Base-by-base conservation (phyloP, 768 basidiomycete genomes). In the Melanogaster broomeanus region DNA sequence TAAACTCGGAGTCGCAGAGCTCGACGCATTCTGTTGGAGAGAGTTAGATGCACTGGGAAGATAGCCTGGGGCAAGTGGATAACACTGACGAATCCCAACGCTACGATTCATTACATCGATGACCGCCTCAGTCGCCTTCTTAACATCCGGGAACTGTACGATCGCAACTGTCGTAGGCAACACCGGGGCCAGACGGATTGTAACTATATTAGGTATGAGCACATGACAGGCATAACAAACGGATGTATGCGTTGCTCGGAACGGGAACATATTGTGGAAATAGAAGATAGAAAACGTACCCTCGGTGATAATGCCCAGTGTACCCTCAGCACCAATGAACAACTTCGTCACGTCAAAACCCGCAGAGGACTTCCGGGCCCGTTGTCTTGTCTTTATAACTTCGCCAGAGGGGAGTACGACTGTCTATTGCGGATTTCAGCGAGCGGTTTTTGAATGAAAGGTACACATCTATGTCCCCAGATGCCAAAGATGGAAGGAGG, bases 271-370 rank as follows among this genome's bases (percentile, higher is more conserved):
- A 18, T 13, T 37, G 18, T 37, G 19, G 21, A 22, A n/a, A 15
- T 15, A 35, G 2, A n/a, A 30, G 27, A 33, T 10, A 39, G 42
- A 13, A 19, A 48, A 48, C 55, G 5, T 40, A 82, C 89, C 84
- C 76, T 97, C 93, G 1, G 92, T 94, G 16, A 97, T 79, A 45
- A 97, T 91, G 1, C 94, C 94, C 21, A 96, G 74, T 0, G 93
- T 89, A 3, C 84, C 83, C 53, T 84, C 82, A 0, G 90, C 90
- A 21, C 93, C 93, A 43, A 94, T 87, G 68, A 95, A 93, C 6
- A 93, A 61, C 52, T 93, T 93, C 0, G 90, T 93, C 1, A 78
- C 71, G 61, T 96, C 93, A 53, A 88, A 93, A 1, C 94, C 93
- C 0, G 93, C 90, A 0, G 92, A 87, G 0, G 88, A 92, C 64